Evolutionary conservation across 805 yeast genomes (phyloP), one percentile per base, ranked within the genome.

Genomic region (Lachancea kluyveri): DNA sequence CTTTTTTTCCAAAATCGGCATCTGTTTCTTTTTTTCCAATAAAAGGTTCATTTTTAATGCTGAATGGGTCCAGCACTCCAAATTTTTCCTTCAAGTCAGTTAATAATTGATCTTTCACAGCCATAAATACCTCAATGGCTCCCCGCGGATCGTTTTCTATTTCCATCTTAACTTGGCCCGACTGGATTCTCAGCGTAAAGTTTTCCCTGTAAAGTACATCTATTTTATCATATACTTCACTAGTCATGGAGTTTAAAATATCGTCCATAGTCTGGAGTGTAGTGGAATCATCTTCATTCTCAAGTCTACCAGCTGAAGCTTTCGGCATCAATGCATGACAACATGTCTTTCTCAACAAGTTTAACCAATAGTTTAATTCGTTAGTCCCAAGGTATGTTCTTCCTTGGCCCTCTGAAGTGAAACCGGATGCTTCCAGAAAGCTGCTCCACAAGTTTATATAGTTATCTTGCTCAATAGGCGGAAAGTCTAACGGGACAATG

Each of bases 401-500:
- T 10, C 77, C 77, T 19, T 62, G 55, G 6, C 70, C 72, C 46
- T 63, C 57, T 8, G 50, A 33, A 24, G 67, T 67, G 21, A 78
- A 61, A 4, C 77, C 77, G 19, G 74, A 82, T 18, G 63, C 70
- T 10, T 57, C 48, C 31, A 75, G 60, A 47, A 86, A 85, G n/a
- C 72, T 69, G 12, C 69, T 65, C 48, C 74, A 74, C 13, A 74
- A 44, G 42, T 76, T 75, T 31, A 77, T 70, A 51, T 92, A 92
- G 46, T 84, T 79, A 49, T 84, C 86, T 48, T 82, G 81, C 52
- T 92, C 98, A 13, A 92, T 72, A 0, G 85, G 77, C 3, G 82
- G 77, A 53, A 92, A 82, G 3, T 87, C 85, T 12, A 84, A 65
- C 1, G 83, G 68, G 29, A 92, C 56, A 27, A 87, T 61, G 7